Evolutionary conservation across 2,329 filamentous ascomycete species (phyloP), one percentile per base, ranked within the genome.

Genomic region (Ceratocystiopsis sp.): DNA sequence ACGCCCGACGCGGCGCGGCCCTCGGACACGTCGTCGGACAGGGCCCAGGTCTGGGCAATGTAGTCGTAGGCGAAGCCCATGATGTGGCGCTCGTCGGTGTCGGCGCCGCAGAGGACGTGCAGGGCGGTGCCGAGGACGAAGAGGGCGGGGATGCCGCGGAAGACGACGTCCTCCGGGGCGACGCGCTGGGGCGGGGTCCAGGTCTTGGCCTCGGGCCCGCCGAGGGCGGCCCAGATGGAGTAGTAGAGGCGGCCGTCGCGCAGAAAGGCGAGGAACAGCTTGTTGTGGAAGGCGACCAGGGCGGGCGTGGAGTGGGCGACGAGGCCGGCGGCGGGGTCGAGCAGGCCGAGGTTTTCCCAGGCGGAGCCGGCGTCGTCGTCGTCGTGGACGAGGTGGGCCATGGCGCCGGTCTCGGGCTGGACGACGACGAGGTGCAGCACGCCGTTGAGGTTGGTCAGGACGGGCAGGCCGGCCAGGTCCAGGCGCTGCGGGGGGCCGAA

Each of bases 251-350:
- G 49, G 7, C 51, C 49, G 35, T 55, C 49, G 4, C 52, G 50
- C 38, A 59, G 45, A 43, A 54, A 60, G 8, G 53, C 53, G 16
- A 59, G 46, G 40, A 58, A 54, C 6, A 61, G 50, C 48, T 56
- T 57, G 45, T 60, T 59, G 46, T 60, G 57, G 42, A 59, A 58
- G 12, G 57, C 52, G 5, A 55, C 52, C 17, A 61, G 43, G 15
- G 55, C 55, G 2, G 57, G 56, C 25, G 50, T 54, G 14, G 51
- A 50, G 35, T 51, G 43, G 1, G 54, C 49, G 18, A 50, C 48
- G 17, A 56, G 42, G 14, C 55, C 55, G 8, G 44, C 48, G 6
- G 29, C 42, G 4, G 40, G 40, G 33, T 55, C 48, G 3, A 59
- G 48, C 7, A 51, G 36, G 8, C 53, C 52, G 35, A 54, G 51